Conservation (phyloP, 768 basidiomycete species). For the Atractiella rhizophila region DNA sequence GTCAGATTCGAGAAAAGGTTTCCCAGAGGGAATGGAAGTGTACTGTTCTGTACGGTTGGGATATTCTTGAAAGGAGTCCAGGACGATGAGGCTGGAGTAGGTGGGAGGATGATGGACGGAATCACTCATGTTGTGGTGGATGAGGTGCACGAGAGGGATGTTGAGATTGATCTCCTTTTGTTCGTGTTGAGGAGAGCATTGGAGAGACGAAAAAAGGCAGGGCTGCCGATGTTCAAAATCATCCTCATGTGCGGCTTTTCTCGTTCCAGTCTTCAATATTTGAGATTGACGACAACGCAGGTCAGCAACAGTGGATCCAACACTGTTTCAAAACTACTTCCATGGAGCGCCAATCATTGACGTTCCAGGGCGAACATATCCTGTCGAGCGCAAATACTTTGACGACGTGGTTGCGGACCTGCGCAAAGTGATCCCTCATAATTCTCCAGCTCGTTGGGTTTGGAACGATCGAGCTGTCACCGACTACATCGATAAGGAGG, state of each 20-base stretch:
- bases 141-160: constrained; percentile 85
- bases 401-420: constrained; percentile 46
- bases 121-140: constrained; percentile 80
- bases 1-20: constrained; percentile 66
- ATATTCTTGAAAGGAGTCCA: constrained; percentile 71
- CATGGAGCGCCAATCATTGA: constrained; percentile 47
- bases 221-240: constrained; percentile 46
- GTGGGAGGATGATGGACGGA: constrained; percentile 32
- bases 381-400: constrained; percentile 55
- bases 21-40: constrained; percentile 53
- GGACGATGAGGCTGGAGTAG: constrained; percentile 24
- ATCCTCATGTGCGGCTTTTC: constrained; percentile 58
- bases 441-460: constrained; percentile 31
- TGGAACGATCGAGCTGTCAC: constrained; percentile 42
- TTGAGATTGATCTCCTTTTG: constrained; percentile 70
- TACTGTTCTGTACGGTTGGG: constrained; percentile 83
- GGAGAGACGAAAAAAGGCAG: constrained; percentile 41
- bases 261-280: constrained; percentile 2
- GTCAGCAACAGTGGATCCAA: constrained; percentile 66
- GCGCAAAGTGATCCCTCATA: constrained; percentile 14
- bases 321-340: constrained; percentile 73
- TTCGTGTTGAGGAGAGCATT: constrained; percentile 67
- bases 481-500: constrained; percentile 46
- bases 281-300: too few species aligned
- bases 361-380: constrained; percentile 74